Evolutionary conservation across 2,329 filamentous ascomycete species (phyloP).

Genomic region (Microascus cirrosus): DNA sequence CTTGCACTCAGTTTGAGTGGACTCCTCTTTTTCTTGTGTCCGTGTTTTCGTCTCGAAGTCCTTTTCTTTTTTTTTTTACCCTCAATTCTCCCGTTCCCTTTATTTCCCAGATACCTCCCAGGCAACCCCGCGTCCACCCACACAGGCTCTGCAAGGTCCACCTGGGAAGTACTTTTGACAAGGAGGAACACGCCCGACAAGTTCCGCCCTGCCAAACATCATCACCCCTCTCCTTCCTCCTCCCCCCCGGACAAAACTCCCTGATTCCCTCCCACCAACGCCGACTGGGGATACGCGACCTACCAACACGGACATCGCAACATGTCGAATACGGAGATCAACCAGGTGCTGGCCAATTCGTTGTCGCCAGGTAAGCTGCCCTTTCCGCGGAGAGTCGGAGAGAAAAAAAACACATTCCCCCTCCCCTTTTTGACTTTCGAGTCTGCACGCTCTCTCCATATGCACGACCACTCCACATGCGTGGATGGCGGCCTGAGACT

Average conservation of each 20-base stretch:
- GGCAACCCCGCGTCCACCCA: background rate
- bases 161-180: background rate
- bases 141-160: background rate
- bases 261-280: conserved; percentile 17
- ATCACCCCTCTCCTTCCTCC: background rate
- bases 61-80: conserved; percentile 1
- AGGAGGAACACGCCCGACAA: background rate
- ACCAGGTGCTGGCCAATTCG: conserved; percentile 94
- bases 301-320: conserved; percentile 17
- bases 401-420: conserved; percentile 1
- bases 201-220: conserved; percentile 11
- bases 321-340: conserved; percentile 82
- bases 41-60: background rate
- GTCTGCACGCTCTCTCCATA: background rate
- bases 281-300: conserved; percentile 3
- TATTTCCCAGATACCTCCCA: background rate
- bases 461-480: background rate
- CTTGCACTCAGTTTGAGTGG: too few relatives aligned
- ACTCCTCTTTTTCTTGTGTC: background rate
- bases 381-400: background rate
- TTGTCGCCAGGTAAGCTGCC: conserved; percentile 73
- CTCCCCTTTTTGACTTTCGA: background rate
- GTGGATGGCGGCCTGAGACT: conserved; percentile 4
- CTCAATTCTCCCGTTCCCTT: conserved; percentile 3
- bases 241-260: conserved; percentile 11